Evolutionary conservation across 164 flowering plant genomes (phyloP).

Genomic region (Echeveria elegans): DNA sequence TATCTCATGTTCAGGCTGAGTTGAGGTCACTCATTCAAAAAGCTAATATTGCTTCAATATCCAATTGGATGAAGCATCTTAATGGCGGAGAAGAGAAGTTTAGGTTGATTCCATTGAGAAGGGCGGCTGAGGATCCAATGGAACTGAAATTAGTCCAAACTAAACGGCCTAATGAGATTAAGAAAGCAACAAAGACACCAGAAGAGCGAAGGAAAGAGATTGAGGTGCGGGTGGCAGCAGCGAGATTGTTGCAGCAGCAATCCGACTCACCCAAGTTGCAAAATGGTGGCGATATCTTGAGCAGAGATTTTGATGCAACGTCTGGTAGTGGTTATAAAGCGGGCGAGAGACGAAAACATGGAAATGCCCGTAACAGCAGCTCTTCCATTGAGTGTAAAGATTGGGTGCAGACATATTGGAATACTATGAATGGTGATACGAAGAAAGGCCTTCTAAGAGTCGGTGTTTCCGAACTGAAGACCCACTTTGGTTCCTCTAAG

Average conservation of each 20-base stretch:
- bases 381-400: slow-evolving; percentile 57
- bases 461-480: slow-evolving; percentile 40
- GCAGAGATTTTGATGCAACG: slow-evolving; percentile 28
- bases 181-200: slow-evolving; percentile 84
- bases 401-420: slow-evolving; percentile 66
- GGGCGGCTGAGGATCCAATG: slow-evolving; percentile 79
- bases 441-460: slow-evolving; percentile 56
- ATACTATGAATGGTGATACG: slow-evolving; percentile 45
- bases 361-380: slow-evolving; percentile 37
- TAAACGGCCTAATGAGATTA: slow-evolving; percentile 85
- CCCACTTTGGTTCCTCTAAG: slow-evolving; percentile 46
- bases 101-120: slow-evolving; percentile 68
- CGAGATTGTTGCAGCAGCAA: slow-evolving; percentile 86
- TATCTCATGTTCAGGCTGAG: slow-evolving; percentile 60
- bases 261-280: slow-evolving; percentile 32
- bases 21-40: slow-evolving; percentile 60
- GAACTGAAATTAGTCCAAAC: slow-evolving; percentile 59
- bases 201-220: slow-evolving; percentile 94
- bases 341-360: slow-evolving; percentile 54
- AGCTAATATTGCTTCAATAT: slow-evolving; percentile 63
- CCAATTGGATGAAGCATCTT: slow-evolving; percentile 86
- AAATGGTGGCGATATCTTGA: slow-evolving; percentile 32
- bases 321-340: slow-evolving; percentile 29
- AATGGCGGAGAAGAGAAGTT: slow-evolving; percentile 86
- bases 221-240: slow-evolving; percentile 97